Base-by-base conservation (phyloP, 257 asterid species). In the Eucommia ulmoides region DNA sequence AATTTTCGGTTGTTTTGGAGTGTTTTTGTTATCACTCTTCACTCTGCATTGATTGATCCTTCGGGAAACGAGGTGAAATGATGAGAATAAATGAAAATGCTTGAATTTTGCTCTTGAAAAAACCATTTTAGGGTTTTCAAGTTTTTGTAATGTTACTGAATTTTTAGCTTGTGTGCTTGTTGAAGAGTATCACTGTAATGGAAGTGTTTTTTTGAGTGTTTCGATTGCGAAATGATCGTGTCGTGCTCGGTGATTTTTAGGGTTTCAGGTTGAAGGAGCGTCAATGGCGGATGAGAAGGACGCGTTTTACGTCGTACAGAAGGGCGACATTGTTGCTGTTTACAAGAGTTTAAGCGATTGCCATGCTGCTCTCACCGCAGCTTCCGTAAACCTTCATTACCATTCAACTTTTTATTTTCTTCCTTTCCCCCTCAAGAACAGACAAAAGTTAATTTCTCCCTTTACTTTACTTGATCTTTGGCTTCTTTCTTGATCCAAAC, bases 271-370 rank as follows among this genome's bases (percentile, higher is more conserved):
- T n/a, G n/a, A n/a, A n/a, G n/a, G n/a, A 11, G 44, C 44, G 3
- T 35, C 44, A 59, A 82, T 84, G 96, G 96, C 76, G 33, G 98
- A 85, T 55, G 98, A 85, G 50, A 82, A 71, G 61, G 93, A 89
- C 49, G 91, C 82, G 5, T 89, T 80, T 64, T 89, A 85, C 63
- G 94, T 89, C 24, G 94, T 85, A 19, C 71, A 80, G 19, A 89
- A 77, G 63, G 92, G 94, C n/a, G 80, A 70, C 47, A 58, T 64
- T 47, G 67, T 65, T 66, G 96, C 94, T 49, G 81, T 89, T 15
- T 89, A 89, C 74, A 89, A 71, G 73, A 89, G 93, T 78, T 69
- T 82, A 8, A 75, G 76, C 55, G 98, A 89, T 76, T 86, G 82
- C 67, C 94, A 88, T 61, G 72, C 88, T 22, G 66, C 80, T 33